Evolutionary conservation across 1,139 yeast genomes (phyloP).

Genomic region (Blastobotrys proliferans): DNA sequence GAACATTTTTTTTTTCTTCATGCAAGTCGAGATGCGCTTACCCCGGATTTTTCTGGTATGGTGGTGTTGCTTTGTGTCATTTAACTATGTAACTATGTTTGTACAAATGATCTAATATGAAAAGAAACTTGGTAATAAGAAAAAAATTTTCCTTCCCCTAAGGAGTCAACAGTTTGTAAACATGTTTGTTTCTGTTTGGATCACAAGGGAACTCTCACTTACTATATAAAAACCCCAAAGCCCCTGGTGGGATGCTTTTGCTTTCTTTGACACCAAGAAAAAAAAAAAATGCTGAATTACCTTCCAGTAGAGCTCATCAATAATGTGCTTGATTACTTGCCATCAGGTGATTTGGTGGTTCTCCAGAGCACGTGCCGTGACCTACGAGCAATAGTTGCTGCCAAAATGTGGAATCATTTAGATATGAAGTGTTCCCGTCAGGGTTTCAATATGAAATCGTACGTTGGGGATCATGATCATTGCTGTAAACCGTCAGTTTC

Average conservation of each 20-base stretch:
- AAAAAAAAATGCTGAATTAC: slow-evolving; percentile 1
- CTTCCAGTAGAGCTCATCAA: slow-evolving; percentile 14
- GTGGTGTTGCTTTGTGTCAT: not conserved
- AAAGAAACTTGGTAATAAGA: no score
- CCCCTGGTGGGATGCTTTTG: not conserved
- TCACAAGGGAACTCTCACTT: no score
- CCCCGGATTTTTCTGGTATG: not conserved
- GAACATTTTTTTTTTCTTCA: no score
- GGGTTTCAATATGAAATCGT: slow-evolving; percentile 2
- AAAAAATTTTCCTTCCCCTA: no score
- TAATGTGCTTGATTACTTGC: slow-evolving; percentile 11
- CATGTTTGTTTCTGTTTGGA: no score
- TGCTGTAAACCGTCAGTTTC: slow-evolving; percentile 10
- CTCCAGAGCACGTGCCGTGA: slow-evolving; percentile 11
- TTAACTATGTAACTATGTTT: no score
- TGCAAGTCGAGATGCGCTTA: no score
- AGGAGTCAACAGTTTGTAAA: no score
- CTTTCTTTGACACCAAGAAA: no score
- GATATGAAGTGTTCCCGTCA: slow-evolving; percentile 6
- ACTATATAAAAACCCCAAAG: not conserved
- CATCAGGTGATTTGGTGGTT: slow-evolving; percentile 9
- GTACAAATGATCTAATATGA: no score
- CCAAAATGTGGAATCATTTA: slow-evolving; percentile 14
- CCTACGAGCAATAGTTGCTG: slow-evolving; percentile 11
- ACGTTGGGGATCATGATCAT: slow-evolving; percentile 10